A percentile compares a stretch with the other conserved stretches of the same genome.
These are phyloP conservation scores for Hypericum perforatum DNA, from an alignment of 345 rosid genomes.

Conservation along the genomic window DNA sequence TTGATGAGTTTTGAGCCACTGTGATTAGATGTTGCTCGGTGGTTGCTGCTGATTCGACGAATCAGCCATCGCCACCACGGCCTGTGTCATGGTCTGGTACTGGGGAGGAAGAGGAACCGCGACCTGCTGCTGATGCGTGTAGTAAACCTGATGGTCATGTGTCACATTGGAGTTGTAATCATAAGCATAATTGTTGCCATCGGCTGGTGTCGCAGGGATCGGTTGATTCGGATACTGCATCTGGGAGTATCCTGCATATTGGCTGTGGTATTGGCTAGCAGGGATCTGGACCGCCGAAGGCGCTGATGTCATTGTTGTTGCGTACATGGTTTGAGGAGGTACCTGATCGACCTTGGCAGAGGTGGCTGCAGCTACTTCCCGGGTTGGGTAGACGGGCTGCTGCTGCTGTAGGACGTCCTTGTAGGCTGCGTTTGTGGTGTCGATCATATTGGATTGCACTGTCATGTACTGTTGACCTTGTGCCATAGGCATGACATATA, in stretches of 20 bases:
- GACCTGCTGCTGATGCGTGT: constrained; percentile 29
- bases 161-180: constrained; percentile 33
- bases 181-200: constrained; percentile 22
- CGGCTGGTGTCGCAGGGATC: constrained; percentile 17
- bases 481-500: constrained; percentile 56
- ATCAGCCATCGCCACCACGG: constrained; percentile 46
- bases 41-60: constrained; percentile 41
- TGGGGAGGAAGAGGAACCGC: constrained; percentile 38
- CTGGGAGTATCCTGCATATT: constrained; percentile 42
- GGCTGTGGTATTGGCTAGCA: constrained; percentile 33
- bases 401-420: constrained; percentile 7
- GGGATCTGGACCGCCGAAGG: constrained; percentile 38
- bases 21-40: no score
- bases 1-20: constrained; percentile 5
- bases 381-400: constrained; percentile 32
- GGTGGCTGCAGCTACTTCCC: constrained; percentile 18
- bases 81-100: constrained; percentile 57
- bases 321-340: constrained; percentile 24
- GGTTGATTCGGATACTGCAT: constrained; percentile 33
- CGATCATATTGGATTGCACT: constrained; percentile 27
- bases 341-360: constrained; percentile 24
- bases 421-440: constrained; percentile 10
- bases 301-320: constrained; percentile 23
- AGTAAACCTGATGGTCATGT: constrained; percentile 40
- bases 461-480: constrained; percentile 49